Base-by-base conservation (phyloP, 208 protist species). In the Tritrichomonas musculus region DNA sequence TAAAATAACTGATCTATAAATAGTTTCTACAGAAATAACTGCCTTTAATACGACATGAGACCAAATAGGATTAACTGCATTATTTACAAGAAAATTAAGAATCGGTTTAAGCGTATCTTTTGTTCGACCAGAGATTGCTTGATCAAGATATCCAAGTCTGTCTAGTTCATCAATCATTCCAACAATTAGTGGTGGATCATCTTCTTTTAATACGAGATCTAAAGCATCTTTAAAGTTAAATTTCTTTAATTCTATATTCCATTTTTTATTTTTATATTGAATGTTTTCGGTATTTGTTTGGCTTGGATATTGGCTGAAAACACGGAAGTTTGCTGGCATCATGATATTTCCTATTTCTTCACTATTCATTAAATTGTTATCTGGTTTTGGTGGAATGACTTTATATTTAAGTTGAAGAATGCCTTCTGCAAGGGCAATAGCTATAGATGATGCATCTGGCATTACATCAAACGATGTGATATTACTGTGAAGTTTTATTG, bases 101-200 rank as follows among this genome's bases (percentile, higher is more conserved):
- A 88, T 20, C 5, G 77, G 77, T 30, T 60, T 44, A 3, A 88
- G 17, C 9, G n/a, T 8, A 17, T 33, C 25, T 36, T 25, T 11
- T n/a, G 53, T 47, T 88, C 77, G 25, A 27, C 47, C 47, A n/a
- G 77, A 13, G 22, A 88, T 88, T 20, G 77, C 77, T 53, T 14
- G 11, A 60, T 88, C 77, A 0, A 88, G 17, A 5, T 33, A 27
- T 20, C 77, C 77, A 36, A 88, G 44, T 39, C 77, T 25, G 47
- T 88, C 77, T 17, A 88, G 47, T 88, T 88, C 77, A 50, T 88
- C 77, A 50, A 88, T 25, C 77, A 88, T 88, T 60, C 77, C 77
- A 60, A 88, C 41, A 27, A 44, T 47, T 1, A 88, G 33, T 25
- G 77, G 17, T 9, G 77, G 41, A 57, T 88, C 77, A 17, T 11